Base-by-base conservation (phyloP, 1,284 basidiomycete genomes). In the Melampsora occidentalis region DNA sequence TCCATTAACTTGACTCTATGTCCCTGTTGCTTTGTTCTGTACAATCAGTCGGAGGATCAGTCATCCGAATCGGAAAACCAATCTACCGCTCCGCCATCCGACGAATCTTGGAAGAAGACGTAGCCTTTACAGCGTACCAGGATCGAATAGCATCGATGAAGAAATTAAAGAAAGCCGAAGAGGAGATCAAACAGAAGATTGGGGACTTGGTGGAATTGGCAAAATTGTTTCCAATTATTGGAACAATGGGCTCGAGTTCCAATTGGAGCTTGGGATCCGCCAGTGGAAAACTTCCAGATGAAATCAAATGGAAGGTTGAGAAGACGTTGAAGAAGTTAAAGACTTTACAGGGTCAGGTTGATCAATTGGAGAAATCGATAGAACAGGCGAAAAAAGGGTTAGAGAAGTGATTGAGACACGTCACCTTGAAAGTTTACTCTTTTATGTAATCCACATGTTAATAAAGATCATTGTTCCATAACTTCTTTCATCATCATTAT, bases 1-100 rank as follows among this genome's bases (percentile, higher is more conserved):
- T n/a, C 28, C 2, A 28, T 53, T 51, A 46, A 49, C 39, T 68
- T 53, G 16, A 10, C 46, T 69, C 68, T 53, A 71, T 22, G 31
- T 51, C n/a, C 7, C n/a, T 33, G n/a, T 25, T 35, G 49, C 14
- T 63, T 48, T 57, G 61, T 61, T 70, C 69, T 69, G 72, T 51
- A 46, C 9, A 14, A 46, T 0, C 78, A 92, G 91, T 92, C 33
- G 89, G 93, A n/a, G 91, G 94, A 1, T 89, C 91, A 1, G 87
- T 86, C 2, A 92, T 99, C 78, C 87, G 88, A 61, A 92, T 96
- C 0, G 96, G 96, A 48, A 93, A 91, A 82, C 96, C 96, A 0
- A 89, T 97, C 0, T 91, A 93, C 82, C 87, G 87, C 83, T 90
- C 89, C 81, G 93, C 93, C 2, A 97, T 97, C 82, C 86, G 91